phyloP scores from a whole-genome alignment of 495 filamentous ascomycete genomes.

The Viridothelium virens region DNA sequence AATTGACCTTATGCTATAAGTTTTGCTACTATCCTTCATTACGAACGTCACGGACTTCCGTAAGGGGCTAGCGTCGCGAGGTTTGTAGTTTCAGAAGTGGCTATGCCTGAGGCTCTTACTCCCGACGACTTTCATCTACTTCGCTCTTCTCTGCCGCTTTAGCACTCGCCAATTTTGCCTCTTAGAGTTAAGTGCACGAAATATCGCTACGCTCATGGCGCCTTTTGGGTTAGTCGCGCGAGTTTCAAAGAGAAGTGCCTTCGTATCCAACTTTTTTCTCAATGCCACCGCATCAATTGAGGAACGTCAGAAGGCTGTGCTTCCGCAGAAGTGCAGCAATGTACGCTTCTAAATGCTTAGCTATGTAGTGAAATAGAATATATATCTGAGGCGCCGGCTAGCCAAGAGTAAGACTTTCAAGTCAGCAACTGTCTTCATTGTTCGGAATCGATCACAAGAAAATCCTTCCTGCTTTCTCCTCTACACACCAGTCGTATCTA shows the following conservation, averaged over 20 bases:
- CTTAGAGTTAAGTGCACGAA: not conserved
- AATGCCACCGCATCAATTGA: not conserved
- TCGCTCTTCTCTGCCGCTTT: not conserved
- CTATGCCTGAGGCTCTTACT: not conserved
- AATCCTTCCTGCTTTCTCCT: not conserved
- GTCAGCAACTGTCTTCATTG: not conserved
- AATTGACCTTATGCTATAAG: not conserved
- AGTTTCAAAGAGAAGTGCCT: not conserved
- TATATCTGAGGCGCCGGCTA: no score
- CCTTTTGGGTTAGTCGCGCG: not conserved
- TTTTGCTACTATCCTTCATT: not conserved
- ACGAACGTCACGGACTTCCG: not conserved
- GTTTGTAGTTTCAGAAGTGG: not conserved
- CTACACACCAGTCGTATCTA: not conserved
- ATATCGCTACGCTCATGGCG: not conserved
- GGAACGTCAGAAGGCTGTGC: not conserved
- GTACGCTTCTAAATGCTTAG: no score
- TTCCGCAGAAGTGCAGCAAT: no score
- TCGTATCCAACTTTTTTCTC: not conserved
- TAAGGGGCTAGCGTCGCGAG: constrained; percentile 2
- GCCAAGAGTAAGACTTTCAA: not conserved
- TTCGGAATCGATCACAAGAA: not conserved
- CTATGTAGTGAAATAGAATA: no score
- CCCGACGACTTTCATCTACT: not conserved
- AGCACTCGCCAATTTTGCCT: not conserved